Base-by-base conservation (phyloP, 768 basidiomycete species). In the Lenzites betulinus region DNA sequence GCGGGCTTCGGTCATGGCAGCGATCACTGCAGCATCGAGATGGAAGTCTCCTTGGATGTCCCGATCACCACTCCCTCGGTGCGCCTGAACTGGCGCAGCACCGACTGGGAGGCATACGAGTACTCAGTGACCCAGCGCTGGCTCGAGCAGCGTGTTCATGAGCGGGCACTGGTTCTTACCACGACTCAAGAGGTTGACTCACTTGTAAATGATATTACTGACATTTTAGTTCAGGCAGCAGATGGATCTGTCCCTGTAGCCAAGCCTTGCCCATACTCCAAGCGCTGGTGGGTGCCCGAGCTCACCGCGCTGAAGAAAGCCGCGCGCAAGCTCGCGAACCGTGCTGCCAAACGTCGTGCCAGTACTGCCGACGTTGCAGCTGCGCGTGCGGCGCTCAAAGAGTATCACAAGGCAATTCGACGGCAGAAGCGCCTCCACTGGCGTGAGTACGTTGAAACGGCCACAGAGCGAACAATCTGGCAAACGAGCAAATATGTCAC, bases 1-100 rank as follows among this genome's bases (percentile, higher is more conserved):
- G 23, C 38, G 3, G 51, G 38, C 22, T 7, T 6, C 39, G 51
- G 51, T 5, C 51, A 52, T 15, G 51, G 51, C 23, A 25, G 22
- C 13, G 78, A 83, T 66, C 79, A 83, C 60, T 69, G 75, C 55
- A 78, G 76, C 0, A 77, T 83, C 13, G 33, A 64, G 20, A 73
- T 66, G 0, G 44, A 60, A 0, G 3, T 80, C 1, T 66, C 74
- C 54, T 35, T 77, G 1, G 18, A 23, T 13, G 26, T 51, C 16
- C 41, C 4, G 41, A 46, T 11, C 6, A 30, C 15, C 22, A 26
- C 18, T 13, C n/a, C 0, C 2, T 1, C 11, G 18, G 36, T 51
- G 3, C 22, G 36, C 0, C 38, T 42, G 3, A 73, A 78, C 64
- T 79, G 71, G 54, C 30, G 68, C 3, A 42, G 41, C 11, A 60